Evolutionary conservation across 2,329 filamentous ascomycete genomes (phyloP).

Genomic region (Zymoseptoria brevis): DNA sequence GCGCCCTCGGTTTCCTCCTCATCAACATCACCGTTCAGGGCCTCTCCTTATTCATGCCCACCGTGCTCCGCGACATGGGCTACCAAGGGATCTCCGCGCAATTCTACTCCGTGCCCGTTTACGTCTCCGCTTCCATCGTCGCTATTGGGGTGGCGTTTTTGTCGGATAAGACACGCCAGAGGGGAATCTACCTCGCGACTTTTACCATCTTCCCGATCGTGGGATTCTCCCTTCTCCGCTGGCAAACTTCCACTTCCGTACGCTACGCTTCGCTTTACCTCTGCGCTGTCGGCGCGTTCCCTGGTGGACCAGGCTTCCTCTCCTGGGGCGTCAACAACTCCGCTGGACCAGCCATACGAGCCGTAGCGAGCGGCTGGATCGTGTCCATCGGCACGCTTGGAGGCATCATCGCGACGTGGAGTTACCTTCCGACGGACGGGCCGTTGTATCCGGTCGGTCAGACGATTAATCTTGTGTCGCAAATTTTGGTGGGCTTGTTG

Average conservation of each 20-base stretch:
- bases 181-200: conserved; percentile 17
- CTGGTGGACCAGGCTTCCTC: conserved; percentile 51
- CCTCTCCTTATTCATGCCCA: conserved; percentile 39
- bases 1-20: conserved; percentile 50
- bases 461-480: conserved; percentile 50
- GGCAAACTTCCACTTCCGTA: conserved; percentile 18
- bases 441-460: conserved; percentile 45
- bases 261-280: conserved; percentile 34
- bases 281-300: conserved; percentile 43
- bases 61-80: conserved; percentile 55
- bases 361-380: conserved; percentile 49
- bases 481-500: conserved; percentile 40
- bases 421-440: conserved; percentile 42
- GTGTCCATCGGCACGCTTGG: conserved; percentile 49
- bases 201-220: conserved; percentile 21
- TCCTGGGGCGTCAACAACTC: conserved; percentile 55
- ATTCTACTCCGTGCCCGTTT: conserved; percentile 37
- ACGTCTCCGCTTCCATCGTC: conserved; percentile 24
- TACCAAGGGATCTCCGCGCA: conserved; percentile 47
- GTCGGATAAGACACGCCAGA: conserved; percentile 16
- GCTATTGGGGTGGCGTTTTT: conserved; percentile 20
- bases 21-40: conserved; percentile 52
- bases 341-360: conserved; percentile 48
- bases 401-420: conserved; percentile 52
- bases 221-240: conserved; percentile 30